Evolutionary conservation across 2,329 filamentous ascomycete genomes (phyloP), one percentile per base, ranked within the genome.

Genomic region (Alternaria sp.): DNA sequence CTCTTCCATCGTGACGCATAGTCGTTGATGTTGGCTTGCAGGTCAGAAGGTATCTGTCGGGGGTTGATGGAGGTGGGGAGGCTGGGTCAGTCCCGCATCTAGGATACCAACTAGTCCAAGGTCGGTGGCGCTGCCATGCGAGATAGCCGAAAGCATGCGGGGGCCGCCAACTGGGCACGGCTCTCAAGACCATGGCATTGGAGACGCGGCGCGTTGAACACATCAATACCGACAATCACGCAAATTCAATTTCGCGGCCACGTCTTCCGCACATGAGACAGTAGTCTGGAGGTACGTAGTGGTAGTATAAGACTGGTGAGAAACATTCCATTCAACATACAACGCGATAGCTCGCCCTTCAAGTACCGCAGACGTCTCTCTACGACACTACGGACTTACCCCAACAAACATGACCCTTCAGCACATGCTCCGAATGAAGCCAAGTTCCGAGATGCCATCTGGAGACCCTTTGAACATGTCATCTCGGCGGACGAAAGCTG

Each of bases 171-270:
- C 0, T 30, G 2, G 0, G 28, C 30, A 32, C 30, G 12, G 6
- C 6, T 30, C 12, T 3, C 12, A 13, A 30, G 12, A 32, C 2
- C 6, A 32, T 28, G 10, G 26, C 28, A 13, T 4, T 30, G 28
- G 2, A 30, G 28, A 1, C 28, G 1, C 6, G 28, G 1, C 28
- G 5, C 30, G 3, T 32, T 32, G 7, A 32, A 32, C 13, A 15
- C 13, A 1, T 15, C 5, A 32, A 15, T 15, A 15, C 30, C 13
- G 7, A 36, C 13, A 7, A 36, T 15, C 30, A n/a, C 7, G 15
- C 1, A 15, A n/a, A 0, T n/a, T n/a, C 4, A 9, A 0, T 36
- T 9, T 9, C 32, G 13, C 15, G 13, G 13, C 0, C 13, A 36
- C 32, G 15, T 9, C 13, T n/a, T n/a, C 32, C 32, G 13, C 13